These are phyloP conservation scores for Haberlea rhodopensis DNA, from an alignment of 257 asterid species.

Conservation along the genomic window DNA sequence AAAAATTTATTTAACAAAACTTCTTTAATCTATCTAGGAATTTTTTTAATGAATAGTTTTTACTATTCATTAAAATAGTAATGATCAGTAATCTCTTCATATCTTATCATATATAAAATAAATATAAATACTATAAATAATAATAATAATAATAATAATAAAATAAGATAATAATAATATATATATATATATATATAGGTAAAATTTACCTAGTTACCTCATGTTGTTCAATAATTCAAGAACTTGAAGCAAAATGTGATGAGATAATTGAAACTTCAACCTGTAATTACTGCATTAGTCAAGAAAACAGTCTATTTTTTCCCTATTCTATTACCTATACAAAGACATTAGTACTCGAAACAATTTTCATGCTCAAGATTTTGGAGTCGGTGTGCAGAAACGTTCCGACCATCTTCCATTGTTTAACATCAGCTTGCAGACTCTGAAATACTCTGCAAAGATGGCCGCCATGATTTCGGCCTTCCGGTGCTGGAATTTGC, in stretches of 20 bases:
- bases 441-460: slow-evolving; percentile 58
- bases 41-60: too few relatives aligned
- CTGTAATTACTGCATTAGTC: slow-evolving; percentile 24
- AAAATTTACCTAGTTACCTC: background rate
- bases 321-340: slow-evolving; percentile 28
- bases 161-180: too few relatives aligned
- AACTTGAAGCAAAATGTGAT: slow-evolving; percentile 17
- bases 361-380: background rate
- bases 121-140: too few relatives aligned
- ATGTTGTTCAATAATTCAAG: slow-evolving; percentile 19
- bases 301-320: slow-evolving; percentile 21
- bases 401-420: slow-evolving; percentile 5
- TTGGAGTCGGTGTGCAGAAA: too few relatives aligned
- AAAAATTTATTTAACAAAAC: too few relatives aligned
- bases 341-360: slow-evolving; percentile 14
- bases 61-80: too few relatives aligned
- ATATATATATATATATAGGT: too few relatives aligned
- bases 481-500: slow-evolving; percentile 27
- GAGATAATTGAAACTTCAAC: slow-evolving; percentile 7
- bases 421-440: slow-evolving; percentile 22
- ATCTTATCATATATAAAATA: too few relatives aligned
- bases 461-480: slow-evolving; percentile 55
- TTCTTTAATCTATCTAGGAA: too few relatives aligned
- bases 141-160: too few relatives aligned
- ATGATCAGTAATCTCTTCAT: too few relatives aligned